phyloP scores from a whole-genome alignment of 2,329 filamentous ascomycete genomes.

The Nothopassalora personata region DNA sequence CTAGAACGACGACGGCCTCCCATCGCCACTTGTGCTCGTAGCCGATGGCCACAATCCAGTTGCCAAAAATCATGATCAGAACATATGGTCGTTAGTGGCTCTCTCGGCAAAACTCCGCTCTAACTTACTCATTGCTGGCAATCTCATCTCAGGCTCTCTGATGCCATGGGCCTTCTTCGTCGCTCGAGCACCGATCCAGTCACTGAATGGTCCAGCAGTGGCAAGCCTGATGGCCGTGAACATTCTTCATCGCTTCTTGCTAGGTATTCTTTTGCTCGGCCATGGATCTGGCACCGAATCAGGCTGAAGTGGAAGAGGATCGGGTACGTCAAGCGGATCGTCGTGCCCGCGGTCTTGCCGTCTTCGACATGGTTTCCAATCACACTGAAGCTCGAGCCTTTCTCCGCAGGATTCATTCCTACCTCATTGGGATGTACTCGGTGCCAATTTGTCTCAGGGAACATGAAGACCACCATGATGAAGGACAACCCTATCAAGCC shows the following conservation, averaged over 20 bases:
- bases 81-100: conserved; percentile 46
- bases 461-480: conserved; percentile 53
- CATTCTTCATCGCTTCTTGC: conserved; percentile 51
- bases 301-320: background rate
- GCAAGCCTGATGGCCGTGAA: conserved; percentile 51
- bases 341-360: conserved; percentile 22
- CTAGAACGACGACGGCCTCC: conserved; percentile 54
- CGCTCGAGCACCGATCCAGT: conserved; percentile 52
- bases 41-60: conserved; percentile 47
- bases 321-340: background rate
- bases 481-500: conserved; percentile 48
- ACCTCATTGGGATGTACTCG: conserved; percentile 38
- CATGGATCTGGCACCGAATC: conserved; percentile 43
- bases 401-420: conserved; percentile 4
- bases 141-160: conserved; percentile 55
- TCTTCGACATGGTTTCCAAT: conserved; percentile 19
- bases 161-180: conserved; percentile 52
- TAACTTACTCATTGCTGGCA: conserved; percentile 40
- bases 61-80: conserved; percentile 52
- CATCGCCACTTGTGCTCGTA: conserved; percentile 42
- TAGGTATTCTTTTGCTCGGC: conserved; percentile 52
- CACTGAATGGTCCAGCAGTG: conserved; percentile 52
- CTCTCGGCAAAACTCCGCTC: background rate
- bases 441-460: conserved; percentile 59
- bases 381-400: conserved; percentile 16